A percentile compares a stretch with the other conserved stretches of the same genome.
phyloP scores from a whole-genome alignment of 192 early-diverging fungal species.

The Glomus cerebriforme region DNA sequence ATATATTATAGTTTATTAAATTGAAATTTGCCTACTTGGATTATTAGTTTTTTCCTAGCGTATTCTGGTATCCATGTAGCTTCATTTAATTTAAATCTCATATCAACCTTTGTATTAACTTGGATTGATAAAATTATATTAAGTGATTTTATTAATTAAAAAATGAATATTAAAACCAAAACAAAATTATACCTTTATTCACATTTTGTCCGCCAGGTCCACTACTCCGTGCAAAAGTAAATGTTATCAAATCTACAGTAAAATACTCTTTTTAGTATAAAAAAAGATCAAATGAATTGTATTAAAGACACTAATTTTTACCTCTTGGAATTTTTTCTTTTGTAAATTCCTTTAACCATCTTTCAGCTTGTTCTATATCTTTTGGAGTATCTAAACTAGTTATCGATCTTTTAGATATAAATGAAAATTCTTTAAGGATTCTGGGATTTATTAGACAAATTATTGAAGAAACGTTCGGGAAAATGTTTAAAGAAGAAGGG shows the following conservation, averaged over 20 bases:
- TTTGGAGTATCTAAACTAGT: conserved; percentile 30
- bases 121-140: neutral
- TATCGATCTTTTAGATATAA: conserved; percentile 5
- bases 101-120: conserved; percentile 85
- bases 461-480: too few species aligned
- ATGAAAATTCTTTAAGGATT: too few species aligned
- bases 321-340: conserved; percentile 64
- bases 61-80: conserved; percentile 77
- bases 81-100: conserved; percentile 69
- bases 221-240: conserved; percentile 70
- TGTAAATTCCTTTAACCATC: conserved; percentile 52
- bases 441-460: too few species aligned
- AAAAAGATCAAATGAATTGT: neutral
- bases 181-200: conserved; percentile 71
- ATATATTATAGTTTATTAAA: neutral
- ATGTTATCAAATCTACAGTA: conserved; percentile 44
- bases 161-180: neutral
- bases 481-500: too few species aligned
- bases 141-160: neutral
- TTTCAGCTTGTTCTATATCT: conserved; percentile 48
- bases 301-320: neutral
- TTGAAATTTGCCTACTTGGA: conserved; percentile 45
- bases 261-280: neutral
- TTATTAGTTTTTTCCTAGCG: conserved; percentile 59
- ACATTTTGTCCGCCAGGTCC: conserved; percentile 94